Percentiles rank a stretch among this genome's conserved stretches.
Evolutionary conservation across 2,329 filamentous ascomycete genomes (phyloP).

Genomic region (Shiraia bambusicola): DNA sequence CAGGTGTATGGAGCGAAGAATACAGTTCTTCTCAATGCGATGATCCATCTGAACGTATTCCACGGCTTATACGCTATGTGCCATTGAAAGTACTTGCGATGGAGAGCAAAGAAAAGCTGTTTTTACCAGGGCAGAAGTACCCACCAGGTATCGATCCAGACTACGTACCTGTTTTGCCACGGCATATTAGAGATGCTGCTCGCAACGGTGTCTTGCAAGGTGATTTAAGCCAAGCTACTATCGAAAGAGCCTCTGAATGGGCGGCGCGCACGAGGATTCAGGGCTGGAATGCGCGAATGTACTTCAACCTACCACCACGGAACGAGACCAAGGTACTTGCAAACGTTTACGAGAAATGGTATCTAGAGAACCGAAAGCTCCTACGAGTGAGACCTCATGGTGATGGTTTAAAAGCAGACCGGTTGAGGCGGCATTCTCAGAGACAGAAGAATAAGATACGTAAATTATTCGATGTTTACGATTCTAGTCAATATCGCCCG

Average conservation of each 20-base stretch:
- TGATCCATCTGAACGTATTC: slow-evolving; percentile 6
- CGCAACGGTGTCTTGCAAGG: slow-evolving; percentile 28
- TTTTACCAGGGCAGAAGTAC: slow-evolving; percentile 25
- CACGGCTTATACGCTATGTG: slow-evolving; percentile 22
- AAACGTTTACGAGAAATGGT: slow-evolving; percentile 23
- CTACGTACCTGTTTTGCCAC: slow-evolving; percentile 24
- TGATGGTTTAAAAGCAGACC: slow-evolving; percentile 5
- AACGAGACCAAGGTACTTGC: slow-evolving; percentile 12
- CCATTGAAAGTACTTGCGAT: slow-evolving; percentile 28
- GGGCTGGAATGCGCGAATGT: slow-evolving; percentile 31
- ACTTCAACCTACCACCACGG: slow-evolving; percentile 21
- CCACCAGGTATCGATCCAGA: slow-evolving; percentile 18
- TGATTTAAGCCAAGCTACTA: slow-evolving; percentile 19
- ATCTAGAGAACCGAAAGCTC: slow-evolving; percentile 7
- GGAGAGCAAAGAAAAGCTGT: slow-evolving; percentile 21
- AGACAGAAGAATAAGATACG: slow-evolving; percentile 13
- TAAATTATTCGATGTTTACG: slow-evolving; percentile 23
- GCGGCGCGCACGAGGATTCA: slow-evolving; percentile 29
- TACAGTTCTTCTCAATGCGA: neutral
- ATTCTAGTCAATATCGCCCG: slow-evolving; percentile 21
- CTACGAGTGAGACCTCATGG: slow-evolving; percentile 3
- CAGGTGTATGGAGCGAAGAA: neutral
- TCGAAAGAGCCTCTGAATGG: slow-evolving; percentile 32
- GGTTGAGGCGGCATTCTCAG: slow-evolving; percentile 6
- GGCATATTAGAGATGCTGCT: slow-evolving; percentile 16